Evolutionary conservation across 2,329 filamentous ascomycete species (phyloP).

Genomic region (Aureobasidium lini): DNA sequence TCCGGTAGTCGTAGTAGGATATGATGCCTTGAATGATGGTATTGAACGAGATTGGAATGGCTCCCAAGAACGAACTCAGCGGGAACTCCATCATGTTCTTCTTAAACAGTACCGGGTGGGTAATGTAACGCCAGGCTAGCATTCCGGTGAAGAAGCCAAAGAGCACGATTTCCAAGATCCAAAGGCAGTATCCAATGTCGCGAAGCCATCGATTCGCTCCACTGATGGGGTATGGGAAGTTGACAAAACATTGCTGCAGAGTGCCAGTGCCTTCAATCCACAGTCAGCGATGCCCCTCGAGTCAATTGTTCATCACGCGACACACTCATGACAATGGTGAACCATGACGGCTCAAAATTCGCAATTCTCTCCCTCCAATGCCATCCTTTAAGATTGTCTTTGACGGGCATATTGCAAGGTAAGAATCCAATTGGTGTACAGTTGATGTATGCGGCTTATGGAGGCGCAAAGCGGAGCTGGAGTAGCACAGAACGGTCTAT

Average conservation of each 20-base stretch:
- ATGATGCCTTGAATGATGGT: slow-evolving; percentile 21
- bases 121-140: slow-evolving; percentile 16
- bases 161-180: slow-evolving; percentile 21
- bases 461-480: not conserved
- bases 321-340: slow-evolving; percentile 20
- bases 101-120: slow-evolving; percentile 17
- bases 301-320: not conserved
- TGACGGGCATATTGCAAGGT: not conserved
- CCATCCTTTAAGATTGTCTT: slow-evolving; percentile 4
- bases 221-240: slow-evolving; percentile 20
- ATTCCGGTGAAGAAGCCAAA: slow-evolving; percentile 20
- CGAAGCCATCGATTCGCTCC: slow-evolving; percentile 16
- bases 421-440: not conserved
- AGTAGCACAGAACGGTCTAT: not conserved
- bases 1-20: slow-evolving; percentile 19
- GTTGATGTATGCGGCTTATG: not conserved
- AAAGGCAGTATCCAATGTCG: slow-evolving; percentile 20
- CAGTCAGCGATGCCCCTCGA: not conserved
- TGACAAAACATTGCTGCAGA: slow-evolving; percentile 17
- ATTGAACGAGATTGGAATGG: slow-evolving; percentile 19
- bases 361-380: slow-evolving; percentile 18
- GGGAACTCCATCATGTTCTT: slow-evolving; percentile 20
- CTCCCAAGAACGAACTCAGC: slow-evolving; percentile 20
- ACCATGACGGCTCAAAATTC: slow-evolving; percentile 22
- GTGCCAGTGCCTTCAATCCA: slow-evolving; percentile 3